These are phyloP conservation scores for Podospora comata DNA, from an alignment of 495 filamentous ascomycete genomes.

Conservation along the genomic window DNA sequence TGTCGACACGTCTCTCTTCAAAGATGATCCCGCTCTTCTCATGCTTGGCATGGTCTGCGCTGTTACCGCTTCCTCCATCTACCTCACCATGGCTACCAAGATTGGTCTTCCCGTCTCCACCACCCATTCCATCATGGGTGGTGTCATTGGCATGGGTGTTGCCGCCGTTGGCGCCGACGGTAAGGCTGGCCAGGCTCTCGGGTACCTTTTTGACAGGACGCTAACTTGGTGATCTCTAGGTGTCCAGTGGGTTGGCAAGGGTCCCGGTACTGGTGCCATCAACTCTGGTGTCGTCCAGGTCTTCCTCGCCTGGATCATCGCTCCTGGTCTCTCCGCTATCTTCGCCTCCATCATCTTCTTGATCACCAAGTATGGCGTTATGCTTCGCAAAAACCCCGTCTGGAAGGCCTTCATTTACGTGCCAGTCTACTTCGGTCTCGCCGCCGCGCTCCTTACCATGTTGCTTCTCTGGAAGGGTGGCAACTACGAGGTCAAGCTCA, in stretches of 20 bases:
- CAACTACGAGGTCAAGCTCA: conserved; percentile 43
- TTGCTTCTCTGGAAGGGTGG: conserved; percentile 60
- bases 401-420: conserved; percentile 54
- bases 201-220: not conserved
- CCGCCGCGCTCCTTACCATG: conserved; percentile 59
- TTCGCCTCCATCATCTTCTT: conserved; percentile 61
- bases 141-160: conserved; percentile 61
- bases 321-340: conserved; percentile 53
- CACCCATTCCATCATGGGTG: conserved; percentile 62
- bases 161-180: conserved; percentile 49
- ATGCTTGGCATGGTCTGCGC: conserved; percentile 65
- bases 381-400: conserved; percentile 56
- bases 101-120: conserved; percentile 60
- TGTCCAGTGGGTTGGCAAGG: conserved; percentile 55
- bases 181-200: conserved; percentile 41
- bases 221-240: not conserved
- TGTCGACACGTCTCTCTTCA: conserved; percentile 52
- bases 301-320: conserved; percentile 56
- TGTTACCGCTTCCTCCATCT: conserved; percentile 55
- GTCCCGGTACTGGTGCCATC: conserved; percentile 41
- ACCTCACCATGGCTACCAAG: conserved; percentile 56
- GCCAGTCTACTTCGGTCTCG: conserved; percentile 60
- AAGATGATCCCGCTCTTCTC: conserved; percentile 49
- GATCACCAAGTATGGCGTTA: conserved; percentile 61
- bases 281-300: conserved; percentile 46